phyloP scores from a whole-genome alignment of 345 rosid genomes.

The Noccaea bulbosa region DNA sequence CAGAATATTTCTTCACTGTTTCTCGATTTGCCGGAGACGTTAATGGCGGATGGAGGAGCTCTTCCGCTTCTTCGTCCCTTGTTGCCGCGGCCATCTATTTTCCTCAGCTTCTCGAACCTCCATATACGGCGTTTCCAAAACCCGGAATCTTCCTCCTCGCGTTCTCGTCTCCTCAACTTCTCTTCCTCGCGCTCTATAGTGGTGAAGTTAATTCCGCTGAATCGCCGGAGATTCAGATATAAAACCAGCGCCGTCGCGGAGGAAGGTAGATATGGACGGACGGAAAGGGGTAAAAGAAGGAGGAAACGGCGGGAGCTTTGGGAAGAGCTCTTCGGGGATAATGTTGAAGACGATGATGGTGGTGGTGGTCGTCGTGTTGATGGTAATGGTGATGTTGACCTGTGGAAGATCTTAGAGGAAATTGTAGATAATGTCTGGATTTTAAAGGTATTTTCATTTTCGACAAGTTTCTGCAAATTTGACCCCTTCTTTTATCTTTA shows the following conservation, averaged over 20 bases:
- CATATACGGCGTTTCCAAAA: constrained; percentile 6
- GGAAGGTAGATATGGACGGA: not conserved
- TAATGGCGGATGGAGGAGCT: constrained; percentile 45
- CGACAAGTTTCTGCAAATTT: not conserved
- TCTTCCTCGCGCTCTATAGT: constrained; percentile 20
- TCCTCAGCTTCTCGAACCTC: constrained; percentile 7
- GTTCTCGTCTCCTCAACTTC: constrained; percentile 2
- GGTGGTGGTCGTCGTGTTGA: not conserved
- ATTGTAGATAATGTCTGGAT: constrained; percentile 46
- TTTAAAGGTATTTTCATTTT: constrained; percentile 36
- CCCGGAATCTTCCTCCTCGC: not conserved
- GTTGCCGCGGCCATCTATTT: constrained; percentile 6
- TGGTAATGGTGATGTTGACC: constrained; percentile 11
- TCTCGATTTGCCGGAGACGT: constrained; percentile 26
- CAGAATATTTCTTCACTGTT: not conserved
- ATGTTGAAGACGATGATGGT: constrained; percentile 27
- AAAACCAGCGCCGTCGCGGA: not conserved
- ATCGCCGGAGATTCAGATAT: constrained; percentile 24
- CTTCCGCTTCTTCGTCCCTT: constrained; percentile 31
- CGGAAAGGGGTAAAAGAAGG: constrained; percentile 24
- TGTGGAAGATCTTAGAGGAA: constrained; percentile 43
- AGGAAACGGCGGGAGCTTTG: constrained; percentile 38
- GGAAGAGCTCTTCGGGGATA: constrained; percentile 42
- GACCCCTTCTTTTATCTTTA: not conserved
- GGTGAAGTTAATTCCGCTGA: constrained; percentile 6